Base-by-base conservation (phyloP, 805 yeast species). In the Candida tammaniensis region DNA sequence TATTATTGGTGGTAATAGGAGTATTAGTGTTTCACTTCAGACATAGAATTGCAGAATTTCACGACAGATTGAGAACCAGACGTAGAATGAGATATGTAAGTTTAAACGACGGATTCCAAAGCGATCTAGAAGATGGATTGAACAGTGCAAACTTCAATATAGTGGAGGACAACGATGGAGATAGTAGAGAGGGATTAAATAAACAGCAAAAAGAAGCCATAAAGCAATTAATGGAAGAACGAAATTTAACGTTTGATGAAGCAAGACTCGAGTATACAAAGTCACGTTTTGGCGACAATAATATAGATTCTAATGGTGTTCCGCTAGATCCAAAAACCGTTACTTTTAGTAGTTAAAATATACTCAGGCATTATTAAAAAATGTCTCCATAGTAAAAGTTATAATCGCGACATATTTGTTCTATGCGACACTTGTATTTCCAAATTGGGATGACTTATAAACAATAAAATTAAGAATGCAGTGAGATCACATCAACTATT, bases 311-410 rank as follows among this genome's bases (percentile, higher is more conserved):
- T 0, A 80, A 81, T 52, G 91, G 91, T 0, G 55, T 73, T 31
- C 89, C 89, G 0, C 43, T 66, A 24, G 89, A 82, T 43, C 86
- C 88, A 1, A 75, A 72, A 43, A 72, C 82, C 1, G 76, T 80
- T 2, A 72, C 78, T 0, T 73, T 35, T 13, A 15, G 25, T 16
- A 10, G n/a, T n/a, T n/a, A n/a, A n/a, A n/a, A n/a, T n/a, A n/a
- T n/a, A n/a, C n/a, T n/a, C n/a, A n/a, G n/a, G n/a, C n/a, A n/a
- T n/a, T n/a, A n/a, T n/a, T n/a, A n/a, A n/a, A n/a, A n/a, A n/a
- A n/a, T n/a, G n/a, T n/a, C n/a, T n/a, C n/a, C n/a, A n/a, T n/a
- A n/a, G n/a, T n/a, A n/a, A n/a, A n/a, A n/a, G n/a, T n/a, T n/a
- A n/a, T n/a, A n/a, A n/a, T n/a, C n/a, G n/a, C n/a, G n/a, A n/a